Evolutionary conservation across 2,329 filamentous ascomycete species (phyloP), one percentile per base, ranked within the genome.

Genomic region (Phaeoacremonium minimum): DNA sequence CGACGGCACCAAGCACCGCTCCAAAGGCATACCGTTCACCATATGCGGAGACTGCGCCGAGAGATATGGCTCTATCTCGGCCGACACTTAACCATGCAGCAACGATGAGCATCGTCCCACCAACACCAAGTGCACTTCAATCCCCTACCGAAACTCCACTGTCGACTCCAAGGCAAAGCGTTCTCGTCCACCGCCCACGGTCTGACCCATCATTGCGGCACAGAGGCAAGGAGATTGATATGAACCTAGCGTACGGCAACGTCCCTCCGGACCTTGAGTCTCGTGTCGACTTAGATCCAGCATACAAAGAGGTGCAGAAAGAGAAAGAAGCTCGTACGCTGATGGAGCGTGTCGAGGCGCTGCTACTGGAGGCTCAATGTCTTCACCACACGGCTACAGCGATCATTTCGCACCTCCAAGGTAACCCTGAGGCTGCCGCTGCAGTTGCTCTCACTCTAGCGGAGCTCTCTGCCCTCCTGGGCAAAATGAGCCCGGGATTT

Each of bases 381-480:
- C 57, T 95, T 18, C 89, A 95, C 45, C 81, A 95, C 58, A 86
- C 85, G 2, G 91, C 87, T 5, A 82, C 80, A 1, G 74, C 84
- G 35, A 95, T 87, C 44, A 95, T 98, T 50, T 69, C 83, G 30
- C 85, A 87, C 32, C 61, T 74, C 16, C 69, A 91, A 83, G 57
- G 63, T 36, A 71, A 71, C 40, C 90, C 93, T 0, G 88, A 98
- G 46, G 87, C 88, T 4, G 88, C 96, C 36, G 93, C 93, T 3
- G 91, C 93, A 7, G 91, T 98, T 2, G 94, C 90, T 0, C 74
- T 98, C 19, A 90, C 91, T 0, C 75, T 98, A 6, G 91, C 89
- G 11, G 93, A 98, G 62, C 84, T 98, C 45, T 93, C 86, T 42
- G 83, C 83, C 16, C 62, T 97, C 4, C 73, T 88, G 1, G 75